A percentile compares a stretch with the other conserved stretches of the same genome.
These are phyloP conservation scores for Boletales sp. DNA, from an alignment of 768 basidiomycete species.

Conservation along the genomic window DNA sequence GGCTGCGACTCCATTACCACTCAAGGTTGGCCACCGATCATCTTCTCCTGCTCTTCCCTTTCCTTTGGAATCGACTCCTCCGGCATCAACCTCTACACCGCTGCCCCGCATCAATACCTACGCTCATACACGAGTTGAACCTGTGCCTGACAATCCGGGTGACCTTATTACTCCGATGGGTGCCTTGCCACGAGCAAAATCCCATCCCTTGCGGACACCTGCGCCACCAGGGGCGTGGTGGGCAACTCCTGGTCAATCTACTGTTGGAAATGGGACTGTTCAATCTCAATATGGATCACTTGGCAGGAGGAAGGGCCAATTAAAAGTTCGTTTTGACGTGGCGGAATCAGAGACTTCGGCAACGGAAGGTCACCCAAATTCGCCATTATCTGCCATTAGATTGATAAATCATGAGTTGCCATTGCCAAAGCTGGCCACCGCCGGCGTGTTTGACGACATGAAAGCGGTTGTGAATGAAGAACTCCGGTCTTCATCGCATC, in stretches of 20 bases:
- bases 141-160: slow-evolving; percentile 10
- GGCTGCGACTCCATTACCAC: slow-evolving; percentile 37
- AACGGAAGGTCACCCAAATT: slow-evolving; percentile 22
- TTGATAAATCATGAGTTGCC: slow-evolving; percentile 21
- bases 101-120: slow-evolving; percentile 14
- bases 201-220: slow-evolving; percentile 54
- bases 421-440: neutral
- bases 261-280: slow-evolving; percentile 13
- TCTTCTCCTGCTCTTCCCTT: slow-evolving; percentile 18
- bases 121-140: slow-evolving; percentile 15
- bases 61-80: slow-evolving; percentile 24
- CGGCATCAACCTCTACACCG: slow-evolving; percentile 24
- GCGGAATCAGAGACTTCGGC: slow-evolving; percentile 32
- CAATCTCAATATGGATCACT: slow-evolving; percentile 33
- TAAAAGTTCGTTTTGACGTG: slow-evolving; percentile 73
- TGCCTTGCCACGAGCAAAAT: slow-evolving; percentile 47
- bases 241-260: slow-evolving; percentile 46
- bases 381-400: slow-evolving; percentile 28
- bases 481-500: neutral
- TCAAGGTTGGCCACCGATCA: slow-evolving; percentile 10
- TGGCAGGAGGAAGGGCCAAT: slow-evolving; percentile 48
- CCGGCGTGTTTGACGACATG: slow-evolving; percentile 7
- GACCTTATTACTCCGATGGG: slow-evolving; percentile 41
- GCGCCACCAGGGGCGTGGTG: slow-evolving; percentile 70
- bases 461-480: slow-evolving; percentile 6